Conservation (phyloP, 2,329 filamentous ascomycete genomes). For the Microsporum canis region DNA sequence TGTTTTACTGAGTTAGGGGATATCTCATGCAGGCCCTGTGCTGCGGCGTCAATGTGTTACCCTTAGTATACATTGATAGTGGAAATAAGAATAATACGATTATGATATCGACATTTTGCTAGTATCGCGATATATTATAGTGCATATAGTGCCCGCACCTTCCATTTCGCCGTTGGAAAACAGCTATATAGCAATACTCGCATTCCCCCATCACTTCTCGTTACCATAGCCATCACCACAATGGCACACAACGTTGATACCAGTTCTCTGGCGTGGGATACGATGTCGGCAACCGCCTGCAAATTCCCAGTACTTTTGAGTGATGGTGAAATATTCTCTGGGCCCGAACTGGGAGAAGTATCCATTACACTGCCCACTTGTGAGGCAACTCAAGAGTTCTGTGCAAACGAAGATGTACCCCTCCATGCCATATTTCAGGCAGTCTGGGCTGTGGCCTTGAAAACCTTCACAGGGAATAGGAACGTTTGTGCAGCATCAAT, state of each 20-base stretch:
- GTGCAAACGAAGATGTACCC: background rate
- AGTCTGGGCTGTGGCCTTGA: background rate
- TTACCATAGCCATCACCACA: background rate
- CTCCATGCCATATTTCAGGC: background rate
- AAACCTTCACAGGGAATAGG: background rate
- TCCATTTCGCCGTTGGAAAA: too few relatives aligned
- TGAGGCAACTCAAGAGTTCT: background rate
- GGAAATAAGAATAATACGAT: too few relatives aligned
- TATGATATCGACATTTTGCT: too few relatives aligned
- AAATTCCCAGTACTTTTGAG: background rate
- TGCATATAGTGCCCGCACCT: too few relatives aligned
- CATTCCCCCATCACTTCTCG: background rate
- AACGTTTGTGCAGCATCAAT: background rate
- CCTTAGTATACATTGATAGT: too few relatives aligned
- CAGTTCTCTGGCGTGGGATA: background rate
- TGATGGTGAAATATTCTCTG: background rate
- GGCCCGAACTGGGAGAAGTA: background rate
- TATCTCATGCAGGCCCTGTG: too few relatives aligned
- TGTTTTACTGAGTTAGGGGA: too few relatives aligned
- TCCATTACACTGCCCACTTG: background rate
- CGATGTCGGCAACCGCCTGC: background rate
- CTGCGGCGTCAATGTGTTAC: too few relatives aligned
- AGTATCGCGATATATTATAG: too few relatives aligned
- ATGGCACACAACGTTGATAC: background rate
- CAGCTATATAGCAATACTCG: too few relatives aligned